Evolutionary conservation across 306 rosid species (phyloP), one percentile per base, ranked within the genome.

Genomic region (Vigna mungo): DNA sequence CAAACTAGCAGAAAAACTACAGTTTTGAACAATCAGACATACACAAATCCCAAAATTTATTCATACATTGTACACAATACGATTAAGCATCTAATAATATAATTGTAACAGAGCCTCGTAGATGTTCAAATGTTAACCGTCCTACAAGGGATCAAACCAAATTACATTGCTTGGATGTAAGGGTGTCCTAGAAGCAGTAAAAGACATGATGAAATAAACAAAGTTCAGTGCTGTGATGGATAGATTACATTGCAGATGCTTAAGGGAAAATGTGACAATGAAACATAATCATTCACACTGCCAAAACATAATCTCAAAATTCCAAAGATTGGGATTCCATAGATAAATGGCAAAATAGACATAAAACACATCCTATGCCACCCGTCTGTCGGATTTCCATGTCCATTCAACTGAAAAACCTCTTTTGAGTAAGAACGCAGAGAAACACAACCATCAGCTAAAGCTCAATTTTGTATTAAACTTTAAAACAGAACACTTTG

Each of bases 251-350:
- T 3, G 48, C 36, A 47, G 13, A 62, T 1, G 39, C 39, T 17
- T 7, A 17, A 23, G 58, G 56, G 66, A 27, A 62, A 43, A 0
- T 21, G 49, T 6, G 48, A 47, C 83, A 71, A 34, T 32, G 3
- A 13, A 46, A 53, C 43, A 7, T 12, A 8, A 18, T 6, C 39
- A 54, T 27, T 15, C 18, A 17, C 37, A 72, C 17, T 15, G 55
- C 62, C 30, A 49, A 32, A 36, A 66, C 32, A 66, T 16, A 16
- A 21, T 39, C 15, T 23, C 18, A 16, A 41, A 60, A 4, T 56
- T 12, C 70, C 70, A 70, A 44, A 65, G 66, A 76, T 52, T 65
- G 52, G 55, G 73, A 39, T 23, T 37, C 73, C 73, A 52, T 3
- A 64, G 55, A 65, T 52, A 15, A 14, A 76, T 10, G 11, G 7